Conservation (phyloP, 768 basidiomycete species). For the Mycena haematopus region DNA sequence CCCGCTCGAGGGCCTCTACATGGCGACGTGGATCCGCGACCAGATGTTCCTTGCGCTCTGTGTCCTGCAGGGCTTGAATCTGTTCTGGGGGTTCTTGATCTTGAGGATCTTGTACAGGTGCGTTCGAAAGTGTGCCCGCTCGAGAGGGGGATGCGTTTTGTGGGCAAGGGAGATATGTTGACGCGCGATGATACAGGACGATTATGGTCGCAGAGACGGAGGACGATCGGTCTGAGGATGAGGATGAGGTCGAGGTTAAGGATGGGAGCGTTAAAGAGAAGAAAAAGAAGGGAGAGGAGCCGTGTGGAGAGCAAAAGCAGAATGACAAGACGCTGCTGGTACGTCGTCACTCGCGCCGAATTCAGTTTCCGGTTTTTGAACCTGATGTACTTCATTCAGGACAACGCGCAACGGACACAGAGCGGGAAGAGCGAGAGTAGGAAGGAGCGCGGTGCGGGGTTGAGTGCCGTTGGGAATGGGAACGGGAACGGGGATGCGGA, state of each 20-base stretch:
- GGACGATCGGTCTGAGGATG: constrained; percentile 75
- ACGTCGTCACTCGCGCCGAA: too few relatives aligned
- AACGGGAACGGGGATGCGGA: too few relatives aligned
- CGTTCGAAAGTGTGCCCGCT: not conserved
- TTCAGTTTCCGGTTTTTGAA: too few relatives aligned
- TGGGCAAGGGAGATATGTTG: not conserved
- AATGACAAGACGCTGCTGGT: too few relatives aligned
- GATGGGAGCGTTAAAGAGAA: constrained; percentile 25
- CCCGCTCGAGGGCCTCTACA: constrained; percentile 59
- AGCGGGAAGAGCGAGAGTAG: too few relatives aligned
- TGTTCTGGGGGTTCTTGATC: constrained; percentile 82
- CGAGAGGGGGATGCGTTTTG: not conserved
- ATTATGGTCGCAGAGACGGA: constrained; percentile 43
- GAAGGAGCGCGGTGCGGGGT: too few relatives aligned
- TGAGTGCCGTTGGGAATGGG: too few relatives aligned
- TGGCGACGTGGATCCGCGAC: constrained; percentile 69
- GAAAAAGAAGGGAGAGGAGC: too few relatives aligned
- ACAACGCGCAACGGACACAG: too few relatives aligned
- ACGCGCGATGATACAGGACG: constrained; percentile 42
- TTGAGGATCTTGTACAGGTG: constrained; percentile 52
- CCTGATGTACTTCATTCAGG: too few relatives aligned
- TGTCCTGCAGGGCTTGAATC: constrained; percentile 67
- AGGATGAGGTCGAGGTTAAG: constrained; percentile 54
- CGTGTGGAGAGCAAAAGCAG: too few relatives aligned
- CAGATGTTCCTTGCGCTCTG: constrained; percentile 68